Evolutionary conservation across 2,329 filamentous ascomycete genomes (phyloP).

Genomic region (Pseudogymnoascus sp.): DNA sequence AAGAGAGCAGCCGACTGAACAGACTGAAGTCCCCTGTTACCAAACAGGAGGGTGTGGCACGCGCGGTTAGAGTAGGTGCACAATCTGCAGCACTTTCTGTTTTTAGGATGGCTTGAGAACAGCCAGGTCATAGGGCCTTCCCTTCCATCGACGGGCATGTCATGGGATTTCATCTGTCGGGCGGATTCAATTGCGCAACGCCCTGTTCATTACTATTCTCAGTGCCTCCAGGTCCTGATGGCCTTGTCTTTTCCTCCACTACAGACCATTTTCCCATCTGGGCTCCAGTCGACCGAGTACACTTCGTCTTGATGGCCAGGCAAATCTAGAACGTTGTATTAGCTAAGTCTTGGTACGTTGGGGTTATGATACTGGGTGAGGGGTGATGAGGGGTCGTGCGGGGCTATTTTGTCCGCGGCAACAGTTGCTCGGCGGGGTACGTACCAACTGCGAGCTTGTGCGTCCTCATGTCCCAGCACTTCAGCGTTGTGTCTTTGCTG

Average conservation of each 20-base stretch:
- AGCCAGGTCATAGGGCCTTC: constrained; percentile 2
- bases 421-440: constrained; percentile 11
- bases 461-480: constrained; percentile 85
- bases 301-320: constrained; percentile 90
- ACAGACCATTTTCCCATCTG: constrained; percentile 78
- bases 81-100: constrained; percentile 7
- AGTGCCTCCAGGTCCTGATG: constrained; percentile 58
- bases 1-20: not conserved
- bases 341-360: not conserved
- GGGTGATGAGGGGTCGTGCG: constrained; percentile 7
- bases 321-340: constrained; percentile 49
- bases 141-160: not conserved
- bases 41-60: not conserved
- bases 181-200: not conserved
- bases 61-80: not conserved
- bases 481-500: constrained; percentile 87
- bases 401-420: not conserved
- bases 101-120: constrained; percentile 1
- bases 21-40: not conserved
- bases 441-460: constrained; percentile 59
- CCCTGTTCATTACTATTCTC: constrained; percentile 15
- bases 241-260: constrained; percentile 91
- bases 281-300: constrained; percentile 90
- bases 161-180: not conserved
- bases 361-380: constrained; percentile 4